Base-by-base conservation (phyloP, 2,329 filamentous ascomycete genomes). In the Colletotrichum lindemuthianum region DNA sequence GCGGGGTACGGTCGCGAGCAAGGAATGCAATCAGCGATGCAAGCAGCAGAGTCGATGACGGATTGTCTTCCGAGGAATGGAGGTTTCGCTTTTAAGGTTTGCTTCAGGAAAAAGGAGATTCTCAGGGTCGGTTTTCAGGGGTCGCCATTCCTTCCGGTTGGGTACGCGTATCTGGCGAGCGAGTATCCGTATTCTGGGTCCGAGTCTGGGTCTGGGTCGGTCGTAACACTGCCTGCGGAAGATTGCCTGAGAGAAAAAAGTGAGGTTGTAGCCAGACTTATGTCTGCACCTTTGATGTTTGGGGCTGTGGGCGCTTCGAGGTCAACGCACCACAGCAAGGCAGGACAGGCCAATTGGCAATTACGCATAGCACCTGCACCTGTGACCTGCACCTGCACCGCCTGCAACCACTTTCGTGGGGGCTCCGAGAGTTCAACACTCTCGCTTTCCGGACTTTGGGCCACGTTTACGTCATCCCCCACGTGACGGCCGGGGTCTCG, bases 91-190 rank as follows among this genome's bases (percentile, higher is more conserved):
- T 36, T 54, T 57, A 11, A 11, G 40, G 54, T 49, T 57, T 13
- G 43, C 47, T 44, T 39, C 33, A 41, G 13, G 24, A 52, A 50
- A 50, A 48, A 32, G 63, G 54, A 60, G 51, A 34, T 15, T 50
- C 52, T 65, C 63, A 63, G 58, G 63, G 63, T 65, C 58, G 63
- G 32, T 63, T n/a, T 63, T 51, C 63, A 65, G 63, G 63, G 63
- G 63, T 53, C 32, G 24, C 59, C 63, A 65, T 65, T 45, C 50
- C 51, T 52, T 60, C 56, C 49, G 60, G 39, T 60, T 49, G 49
- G 16, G 43, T 50, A 43, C 56, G 60, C 60, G 60, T 60, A 60
- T 64, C 40, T 60, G 50, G 45, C 34, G 24, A 45, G 40, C 24
- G 24, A 24, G 53, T 45, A 40, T 59, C 51, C 60, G 56, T 16